These are phyloP conservation scores for Xylaria castorea DNA, from an alignment of 495 filamentous ascomycete species.

Conservation along the genomic window DNA sequence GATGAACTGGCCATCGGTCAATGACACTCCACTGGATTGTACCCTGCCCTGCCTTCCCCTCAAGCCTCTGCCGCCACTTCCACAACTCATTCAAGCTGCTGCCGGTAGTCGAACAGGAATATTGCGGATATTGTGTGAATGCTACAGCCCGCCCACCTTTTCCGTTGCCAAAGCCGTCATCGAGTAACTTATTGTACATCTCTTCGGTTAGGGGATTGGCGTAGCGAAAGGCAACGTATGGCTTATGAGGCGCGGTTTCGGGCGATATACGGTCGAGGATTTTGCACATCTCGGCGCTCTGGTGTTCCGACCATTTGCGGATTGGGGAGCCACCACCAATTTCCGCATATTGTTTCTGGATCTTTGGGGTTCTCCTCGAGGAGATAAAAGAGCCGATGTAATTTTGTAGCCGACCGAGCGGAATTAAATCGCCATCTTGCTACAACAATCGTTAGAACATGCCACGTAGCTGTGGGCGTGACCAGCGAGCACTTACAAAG, in stretches of 20 bases:
- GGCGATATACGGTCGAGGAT: conserved; percentile 88
- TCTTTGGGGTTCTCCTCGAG: conserved; percentile 88
- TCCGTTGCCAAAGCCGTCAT: conserved; percentile 87
- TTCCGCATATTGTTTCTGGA: conserved; percentile 89
- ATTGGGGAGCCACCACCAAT: conserved; percentile 98
- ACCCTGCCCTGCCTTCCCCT: conserved; percentile 73
- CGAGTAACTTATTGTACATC: conserved; percentile 80
- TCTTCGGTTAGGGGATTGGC: conserved; percentile 93
- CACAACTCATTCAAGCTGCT: conserved; percentile 96
- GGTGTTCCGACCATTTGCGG: conserved; percentile 95
- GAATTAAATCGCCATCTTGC: conserved; percentile 95
- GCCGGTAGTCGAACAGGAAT: conserved; percentile 98
- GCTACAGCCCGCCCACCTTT: conserved; percentile 91
- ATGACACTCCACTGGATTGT: conserved; percentile 96
- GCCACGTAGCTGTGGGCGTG: not conserved
- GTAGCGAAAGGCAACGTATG: conserved; percentile 98
- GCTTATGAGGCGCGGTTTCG: conserved; percentile 94
- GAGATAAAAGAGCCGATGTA: conserved; percentile 91
- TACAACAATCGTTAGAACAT: conserved; percentile 43
- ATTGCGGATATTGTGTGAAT: conserved; percentile 98
- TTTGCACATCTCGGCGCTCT: conserved; percentile 94
- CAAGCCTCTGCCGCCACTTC: conserved; percentile 90
- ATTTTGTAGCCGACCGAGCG: conserved; percentile 88
- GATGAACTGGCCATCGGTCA: conserved; percentile 93
- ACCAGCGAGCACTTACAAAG: conserved; percentile 67